phyloP scores from a whole-genome alignment of 2,329 filamentous ascomycete species.

The Pseudogymnoascus destructans region DNA sequence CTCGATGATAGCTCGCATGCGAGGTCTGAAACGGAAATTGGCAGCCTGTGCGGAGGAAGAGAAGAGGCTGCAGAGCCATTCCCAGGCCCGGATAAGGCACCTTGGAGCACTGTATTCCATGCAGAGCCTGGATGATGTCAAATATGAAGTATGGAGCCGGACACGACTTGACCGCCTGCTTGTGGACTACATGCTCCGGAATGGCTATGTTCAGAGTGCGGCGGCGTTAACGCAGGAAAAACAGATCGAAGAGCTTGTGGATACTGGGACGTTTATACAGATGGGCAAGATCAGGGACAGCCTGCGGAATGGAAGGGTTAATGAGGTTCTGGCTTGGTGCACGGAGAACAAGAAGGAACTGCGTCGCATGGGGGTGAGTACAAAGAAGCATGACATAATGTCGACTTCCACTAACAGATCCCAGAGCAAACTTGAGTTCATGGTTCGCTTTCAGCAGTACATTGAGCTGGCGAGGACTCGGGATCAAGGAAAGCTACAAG shows the following conservation, averaged over 20 bases:
- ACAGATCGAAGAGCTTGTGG: constrained; percentile 67
- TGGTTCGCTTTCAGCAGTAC: constrained; percentile 86
- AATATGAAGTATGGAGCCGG: constrained; percentile 84
- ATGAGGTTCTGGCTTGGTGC: constrained; percentile 80
- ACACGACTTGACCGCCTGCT: constrained; percentile 69
- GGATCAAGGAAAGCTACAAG: constrained; percentile 49
- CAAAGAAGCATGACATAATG: not conserved
- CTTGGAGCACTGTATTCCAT: constrained; percentile 70
- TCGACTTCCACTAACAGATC: not conserved
- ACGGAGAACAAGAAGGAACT: constrained; percentile 85
- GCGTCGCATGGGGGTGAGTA: constrained; percentile 65
- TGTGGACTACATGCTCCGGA: constrained; percentile 82
- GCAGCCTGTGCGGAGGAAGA: constrained; percentile 67
- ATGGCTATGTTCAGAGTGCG: constrained; percentile 70
- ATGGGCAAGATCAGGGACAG: constrained; percentile 68
- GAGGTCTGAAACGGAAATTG: constrained; percentile 79
- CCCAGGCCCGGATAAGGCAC: constrained; percentile 65
- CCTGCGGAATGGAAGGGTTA: constrained; percentile 55
- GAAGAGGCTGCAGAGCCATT: constrained; percentile 58
- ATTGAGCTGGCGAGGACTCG: constrained; percentile 73
- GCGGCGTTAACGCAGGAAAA: constrained; percentile 61
- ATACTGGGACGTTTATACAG: constrained; percentile 74
- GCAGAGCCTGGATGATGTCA: constrained; percentile 72
- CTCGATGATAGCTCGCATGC: constrained; percentile 71
- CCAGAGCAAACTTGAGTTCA: constrained; percentile 77